These are phyloP conservation scores for Scenedesmus sp. DNA, from an alignment of 163 green algal genomes.

Conservation along the genomic window DNA sequence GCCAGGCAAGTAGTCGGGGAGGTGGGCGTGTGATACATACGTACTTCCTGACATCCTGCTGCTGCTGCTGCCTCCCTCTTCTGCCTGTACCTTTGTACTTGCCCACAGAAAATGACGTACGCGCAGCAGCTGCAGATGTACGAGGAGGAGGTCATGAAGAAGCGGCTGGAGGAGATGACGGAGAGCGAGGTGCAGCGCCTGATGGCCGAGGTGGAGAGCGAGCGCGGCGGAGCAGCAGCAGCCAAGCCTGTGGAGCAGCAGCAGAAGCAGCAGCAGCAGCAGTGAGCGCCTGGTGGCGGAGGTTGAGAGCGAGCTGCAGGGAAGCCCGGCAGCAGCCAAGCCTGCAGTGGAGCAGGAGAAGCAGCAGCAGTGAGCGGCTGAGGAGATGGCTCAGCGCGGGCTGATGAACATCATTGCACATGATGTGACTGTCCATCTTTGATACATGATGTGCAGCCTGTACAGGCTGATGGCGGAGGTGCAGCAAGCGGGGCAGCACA, in stretches of 20 bases:
- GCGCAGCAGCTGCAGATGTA: conserved; percentile 98
- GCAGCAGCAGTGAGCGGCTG: neutral
- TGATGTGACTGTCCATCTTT: too few relatives aligned
- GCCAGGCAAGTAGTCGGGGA: too few relatives aligned
- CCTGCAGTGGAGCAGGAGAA: neutral
- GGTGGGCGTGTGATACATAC: too few relatives aligned
- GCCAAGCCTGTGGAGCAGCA: neutral
- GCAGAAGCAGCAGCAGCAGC: conserved; percentile 13
- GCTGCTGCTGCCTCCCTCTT: too few relatives aligned
- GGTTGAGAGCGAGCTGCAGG: neutral
- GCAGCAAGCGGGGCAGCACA: too few relatives aligned
- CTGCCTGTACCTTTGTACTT: neutral
- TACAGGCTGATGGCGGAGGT: neutral
- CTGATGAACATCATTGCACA: neutral
- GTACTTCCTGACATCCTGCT: too few relatives aligned
- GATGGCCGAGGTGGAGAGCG: conserved; percentile 32
- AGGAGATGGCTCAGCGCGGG: neutral
- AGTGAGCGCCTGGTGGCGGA: neutral
- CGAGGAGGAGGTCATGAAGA: conserved; percentile 97
- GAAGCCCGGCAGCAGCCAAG: neutral
- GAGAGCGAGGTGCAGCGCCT: conserved; percentile 78
- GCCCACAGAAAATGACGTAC: conserved; percentile 97
- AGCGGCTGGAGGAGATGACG: conserved; percentile 97
- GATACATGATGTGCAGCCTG: too few relatives aligned
- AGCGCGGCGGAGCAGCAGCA: neutral